Evolutionary conservation across 129 eudicot species (phyloP).

Genomic region (Centrapalus pauciflorus): DNA sequence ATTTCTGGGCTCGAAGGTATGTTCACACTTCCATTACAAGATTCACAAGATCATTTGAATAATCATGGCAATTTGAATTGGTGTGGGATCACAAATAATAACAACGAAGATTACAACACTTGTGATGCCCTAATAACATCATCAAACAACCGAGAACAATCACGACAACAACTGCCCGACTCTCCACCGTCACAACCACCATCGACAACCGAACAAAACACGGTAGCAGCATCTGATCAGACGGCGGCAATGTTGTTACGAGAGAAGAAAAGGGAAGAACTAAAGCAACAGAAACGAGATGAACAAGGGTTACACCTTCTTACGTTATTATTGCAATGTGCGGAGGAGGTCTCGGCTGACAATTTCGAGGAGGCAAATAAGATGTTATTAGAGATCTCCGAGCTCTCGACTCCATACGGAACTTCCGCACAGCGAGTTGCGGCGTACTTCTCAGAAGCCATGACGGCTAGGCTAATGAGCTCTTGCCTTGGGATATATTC

Average conservation of each 20-base stretch:
- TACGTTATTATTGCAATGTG: slow-evolving; percentile 78
- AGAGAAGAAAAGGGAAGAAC: slow-evolving; percentile 56
- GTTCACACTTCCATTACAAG: slow-evolving; percentile 5
- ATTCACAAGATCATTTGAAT: slow-evolving; percentile 14
- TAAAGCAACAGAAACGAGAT: slow-evolving; percentile 56
- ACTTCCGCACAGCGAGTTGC: slow-evolving; percentile 97
- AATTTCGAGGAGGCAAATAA: slow-evolving; percentile 79
- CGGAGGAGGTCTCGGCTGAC: slow-evolving; percentile 83
- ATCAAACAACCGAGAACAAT: no score
- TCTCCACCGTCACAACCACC: no score
- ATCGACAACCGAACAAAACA: slow-evolving; percentile 16
- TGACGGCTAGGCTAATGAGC: slow-evolving; percentile 84
- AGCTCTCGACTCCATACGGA: slow-evolving; percentile 88
- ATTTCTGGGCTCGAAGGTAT: slow-evolving; percentile 15
- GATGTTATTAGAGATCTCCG: slow-evolving; percentile 77
- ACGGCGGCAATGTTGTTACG: slow-evolving; percentile 19
- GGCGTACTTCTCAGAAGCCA: slow-evolving; percentile 97
- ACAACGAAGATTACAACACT: neutral
- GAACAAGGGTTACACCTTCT: slow-evolving; percentile 91
- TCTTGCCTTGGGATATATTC: slow-evolving; percentile 84
- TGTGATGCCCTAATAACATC: no score
- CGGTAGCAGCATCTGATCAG: no score
- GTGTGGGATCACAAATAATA: no score
- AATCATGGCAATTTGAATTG: slow-evolving; percentile 17
- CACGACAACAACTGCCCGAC: slow-evolving; percentile 23